Conservation (phyloP, 768 basidiomycete species). For the Phlebiopsis flavidoalba region DNA sequence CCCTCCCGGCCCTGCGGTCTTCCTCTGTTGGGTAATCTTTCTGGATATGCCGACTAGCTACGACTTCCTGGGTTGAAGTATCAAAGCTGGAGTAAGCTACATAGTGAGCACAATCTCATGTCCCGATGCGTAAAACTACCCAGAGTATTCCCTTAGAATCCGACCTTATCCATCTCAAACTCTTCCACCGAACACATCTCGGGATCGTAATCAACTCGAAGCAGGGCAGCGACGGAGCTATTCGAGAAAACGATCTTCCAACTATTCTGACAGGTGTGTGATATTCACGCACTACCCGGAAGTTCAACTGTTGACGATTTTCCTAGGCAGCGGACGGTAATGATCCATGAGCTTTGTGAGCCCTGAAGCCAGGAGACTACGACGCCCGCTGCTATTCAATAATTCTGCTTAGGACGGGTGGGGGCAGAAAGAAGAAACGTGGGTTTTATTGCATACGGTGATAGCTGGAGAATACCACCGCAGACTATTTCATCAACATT, state of each 20-base stretch:
- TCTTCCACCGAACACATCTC: constrained; percentile 19
- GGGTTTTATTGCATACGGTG: neutral
- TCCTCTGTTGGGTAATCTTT: neutral
- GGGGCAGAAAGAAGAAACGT: neutral
- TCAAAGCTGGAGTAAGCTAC: neutral
- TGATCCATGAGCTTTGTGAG: constrained; percentile 5
- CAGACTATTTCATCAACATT: constrained; percentile 5
- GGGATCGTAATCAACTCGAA: constrained; percentile 20
- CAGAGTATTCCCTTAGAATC: neutral
- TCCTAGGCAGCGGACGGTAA: neutral
- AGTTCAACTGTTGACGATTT: neutral
- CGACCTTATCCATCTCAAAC: constrained; percentile 18
- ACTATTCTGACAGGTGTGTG: constrained; percentile 16
- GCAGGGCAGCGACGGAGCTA: constrained; percentile 16
- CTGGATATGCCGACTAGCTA: neutral
- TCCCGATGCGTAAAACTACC: neutral
- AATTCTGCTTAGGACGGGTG: neutral
- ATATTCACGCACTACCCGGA: too few relatives aligned
- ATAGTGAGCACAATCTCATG: neutral
- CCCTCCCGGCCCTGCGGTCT: neutral
- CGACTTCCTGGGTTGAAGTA: neutral
- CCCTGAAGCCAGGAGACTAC: neutral
- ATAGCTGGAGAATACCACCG: constrained; percentile 6
- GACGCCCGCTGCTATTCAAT: neutral
- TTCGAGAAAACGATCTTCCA: constrained; percentile 22